Evolutionary conservation across 177 flowering plant species (phyloP).

Genomic region (Tripterygium wilfordii): DNA sequence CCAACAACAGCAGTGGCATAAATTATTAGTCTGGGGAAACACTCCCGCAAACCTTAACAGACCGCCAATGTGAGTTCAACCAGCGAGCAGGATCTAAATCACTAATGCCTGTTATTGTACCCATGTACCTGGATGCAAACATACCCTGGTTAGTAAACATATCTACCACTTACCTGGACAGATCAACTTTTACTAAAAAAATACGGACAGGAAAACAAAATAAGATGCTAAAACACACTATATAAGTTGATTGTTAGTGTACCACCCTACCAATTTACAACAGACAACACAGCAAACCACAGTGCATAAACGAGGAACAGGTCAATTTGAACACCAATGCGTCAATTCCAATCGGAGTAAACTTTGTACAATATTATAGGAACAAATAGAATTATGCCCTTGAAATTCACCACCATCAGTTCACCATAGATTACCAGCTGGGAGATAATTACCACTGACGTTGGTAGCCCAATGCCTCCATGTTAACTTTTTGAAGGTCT

Average conservation of each 20-base stretch:
- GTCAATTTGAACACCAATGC: no score
- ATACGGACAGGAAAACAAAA: not conserved
- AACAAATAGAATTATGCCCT: not conserved
- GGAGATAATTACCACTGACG: no score
- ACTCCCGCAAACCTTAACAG: constrained; percentile 49
- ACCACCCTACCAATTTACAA: no score
- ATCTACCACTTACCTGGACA: not conserved
- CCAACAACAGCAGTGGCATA: not conserved
- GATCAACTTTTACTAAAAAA: not conserved
- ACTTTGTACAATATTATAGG: not conserved
- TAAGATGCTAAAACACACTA: not conserved
- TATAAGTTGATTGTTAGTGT: not conserved
- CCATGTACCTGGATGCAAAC: constrained; percentile 28
- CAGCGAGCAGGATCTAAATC: constrained; percentile 66
- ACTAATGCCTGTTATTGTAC: constrained; percentile 46
- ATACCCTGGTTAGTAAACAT: not conserved
- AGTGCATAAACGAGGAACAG: no score
- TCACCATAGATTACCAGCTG: not conserved
- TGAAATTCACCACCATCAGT: not conserved
- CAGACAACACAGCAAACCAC: no score
- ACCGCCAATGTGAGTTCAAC: constrained; percentile 75
- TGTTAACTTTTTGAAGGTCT: no score
- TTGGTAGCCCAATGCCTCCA: no score
- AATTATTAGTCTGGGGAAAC: not conserved
- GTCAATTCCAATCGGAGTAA: no score